Evolutionary conservation across 768 basidiomycete genomes (phyloP), one percentile per base, ranked within the genome.

Genomic region (Leccinum uliginosum): DNA sequence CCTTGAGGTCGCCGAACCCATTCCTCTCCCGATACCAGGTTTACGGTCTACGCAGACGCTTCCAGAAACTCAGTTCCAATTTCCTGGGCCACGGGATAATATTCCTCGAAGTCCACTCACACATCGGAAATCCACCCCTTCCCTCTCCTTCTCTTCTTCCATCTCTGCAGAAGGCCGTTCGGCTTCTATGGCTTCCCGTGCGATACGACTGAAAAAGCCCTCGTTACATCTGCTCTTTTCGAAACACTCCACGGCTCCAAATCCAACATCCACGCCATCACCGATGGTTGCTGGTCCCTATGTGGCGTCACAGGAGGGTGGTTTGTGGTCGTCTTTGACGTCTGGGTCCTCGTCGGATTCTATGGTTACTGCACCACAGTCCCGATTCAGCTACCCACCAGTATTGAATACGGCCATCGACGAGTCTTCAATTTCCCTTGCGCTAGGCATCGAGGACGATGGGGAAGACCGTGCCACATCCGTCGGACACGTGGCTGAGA

Each of bases 141-240:
- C 69, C 60, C 34, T 73, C 40, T 63, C 75, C 6, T 59, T 73
- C 57, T 65, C 68, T 56, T 63, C 73, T 62, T 60, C 74, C 46
- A 59, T 65, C 58, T 67, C 66, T 15, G 66, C 57, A 52, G 51
- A 76, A 74, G 47, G 72, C 74, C 53, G 57, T 75, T 50, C 72
- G 74, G 51, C 77, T 78, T 58, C 70, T 61, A 24, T 71, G 27
- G 59, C 61, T 60, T 69, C 69, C 29, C 62, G 67, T 48, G 66
- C 72, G 24, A 69, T 67, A 53, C 76, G 74, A 56, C 67, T 78
- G 57, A 89, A 86, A 71, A 86, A 84, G 51, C 86, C 89, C 0
- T 89, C 88, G 3, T 71, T 89, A 55, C 83, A 83, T 50, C 72
- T 88, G 17, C 74, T 89, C 19, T 86, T 90, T 68, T 77, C 84